Evolutionary conservation across 176 grass and related monocot genomes (phyloP), one percentile per base, ranked within the genome.

Genomic region (Phoenix dactylifera): DNA sequence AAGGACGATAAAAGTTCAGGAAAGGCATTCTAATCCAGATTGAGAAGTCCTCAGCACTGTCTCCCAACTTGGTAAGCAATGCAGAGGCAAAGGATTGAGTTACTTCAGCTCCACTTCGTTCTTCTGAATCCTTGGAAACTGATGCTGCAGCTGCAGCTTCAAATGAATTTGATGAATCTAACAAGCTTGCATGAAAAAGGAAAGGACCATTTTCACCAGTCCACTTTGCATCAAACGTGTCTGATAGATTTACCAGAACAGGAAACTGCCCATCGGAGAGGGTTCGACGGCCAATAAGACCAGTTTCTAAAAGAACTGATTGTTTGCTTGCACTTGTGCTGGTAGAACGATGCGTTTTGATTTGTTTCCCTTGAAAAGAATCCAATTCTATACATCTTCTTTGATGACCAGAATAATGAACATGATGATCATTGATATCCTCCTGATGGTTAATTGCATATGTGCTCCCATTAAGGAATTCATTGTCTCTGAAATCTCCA

Each of bases 161-260:
- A 15, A 39, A 25, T 14, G 18, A 28, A 30, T 50, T 7, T 60
- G 57, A 32, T 64, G 51, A 62, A 70, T 91, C 81, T 78, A 65
- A 61, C 51, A 82, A 24, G 24, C 24, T 67, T 67, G 52, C 49
- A 50, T 82, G 75, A 68, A 56, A 77, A 70, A 49, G 18, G 50
- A 62, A 51, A 69, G 76, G 66, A 39, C 71, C 70, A 91, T 67
- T 87, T 64, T 88, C 80, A 76, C 92, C 80, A 0, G 69, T 82
- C 92, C 92, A 96, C 79, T 83, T 90, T 54, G 81, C 83, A 66
- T 96, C 92, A 59, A 96, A 80, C n/a, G 80, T 77, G 70, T 85
- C 82, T 52, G 83, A 84, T 62, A 87, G 79, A 82, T 82, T 72
- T 25, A 76, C 68, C 50, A 83, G 6, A 82, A 68, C 79, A 68